These are phyloP conservation scores for Trichophyton rubrum DNA, from an alignment of 2,329 filamentous ascomycete species.

Conservation along the genomic window DNA sequence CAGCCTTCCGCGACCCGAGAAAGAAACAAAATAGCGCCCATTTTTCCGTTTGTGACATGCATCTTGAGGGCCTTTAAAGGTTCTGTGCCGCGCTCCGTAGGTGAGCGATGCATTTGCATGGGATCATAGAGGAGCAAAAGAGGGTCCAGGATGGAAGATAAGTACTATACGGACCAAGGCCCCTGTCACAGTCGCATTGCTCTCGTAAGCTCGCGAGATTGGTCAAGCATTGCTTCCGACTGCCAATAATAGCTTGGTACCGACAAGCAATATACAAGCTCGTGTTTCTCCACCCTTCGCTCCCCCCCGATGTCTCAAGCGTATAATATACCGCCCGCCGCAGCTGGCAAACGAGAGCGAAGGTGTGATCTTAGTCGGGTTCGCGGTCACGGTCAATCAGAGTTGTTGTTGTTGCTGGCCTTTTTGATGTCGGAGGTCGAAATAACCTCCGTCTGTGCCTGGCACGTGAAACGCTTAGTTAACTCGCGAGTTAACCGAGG, in stretches of 20 bases:
- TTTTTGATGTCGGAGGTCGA: neutral
- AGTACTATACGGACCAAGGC: neutral
- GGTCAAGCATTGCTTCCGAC: constrained; percentile 1
- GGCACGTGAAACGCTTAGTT: neutral
- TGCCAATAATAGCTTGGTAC: neutral
- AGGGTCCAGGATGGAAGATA: neutral
- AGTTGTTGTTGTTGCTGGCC: too few relatives aligned
- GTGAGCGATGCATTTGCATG: constrained; percentile 2
- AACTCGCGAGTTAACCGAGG: neutral
- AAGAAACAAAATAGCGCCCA: neutral
- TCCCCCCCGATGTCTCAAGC: neutral
- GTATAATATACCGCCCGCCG: neutral
- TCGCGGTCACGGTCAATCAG: too few relatives aligned
- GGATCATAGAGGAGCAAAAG: neutral
- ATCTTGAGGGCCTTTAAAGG: neutral
- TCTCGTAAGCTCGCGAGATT: neutral
- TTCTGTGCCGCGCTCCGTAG: neutral
- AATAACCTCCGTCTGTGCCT: neutral
- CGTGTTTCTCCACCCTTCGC: neutral
- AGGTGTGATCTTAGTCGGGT: neutral
- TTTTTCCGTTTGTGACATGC: neutral
- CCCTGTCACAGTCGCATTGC: constrained; percentile 1
- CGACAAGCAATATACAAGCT: constrained; percentile 2
- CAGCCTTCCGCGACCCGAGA: neutral
- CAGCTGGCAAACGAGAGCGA: too few relatives aligned